Evolutionary conservation across 139 green algal genomes (phyloP).

Genomic region (Eudorina sp.): DNA sequence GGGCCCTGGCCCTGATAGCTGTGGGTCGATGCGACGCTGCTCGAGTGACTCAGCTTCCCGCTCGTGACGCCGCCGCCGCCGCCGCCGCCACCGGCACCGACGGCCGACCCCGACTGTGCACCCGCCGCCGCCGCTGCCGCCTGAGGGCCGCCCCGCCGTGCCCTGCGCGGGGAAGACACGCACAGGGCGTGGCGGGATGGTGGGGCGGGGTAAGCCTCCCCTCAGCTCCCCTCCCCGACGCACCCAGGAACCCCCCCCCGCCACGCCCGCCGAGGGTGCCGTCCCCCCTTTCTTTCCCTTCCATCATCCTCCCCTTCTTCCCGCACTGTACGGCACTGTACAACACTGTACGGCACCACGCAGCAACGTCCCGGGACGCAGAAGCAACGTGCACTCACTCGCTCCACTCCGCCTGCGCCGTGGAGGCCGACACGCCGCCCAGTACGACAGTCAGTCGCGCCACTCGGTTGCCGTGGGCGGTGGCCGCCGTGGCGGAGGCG

Average conservation of each 20-base stretch:
- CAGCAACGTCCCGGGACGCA: not conserved
- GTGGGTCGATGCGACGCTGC: not conserved
- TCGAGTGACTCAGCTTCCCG: not conserved
- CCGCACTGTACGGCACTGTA: not conserved
- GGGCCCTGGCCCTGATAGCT: not conserved
- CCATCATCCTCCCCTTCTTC: no score
- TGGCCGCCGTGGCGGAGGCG: not conserved
- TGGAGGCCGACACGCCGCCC: conserved; percentile 42
- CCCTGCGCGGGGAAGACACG: not conserved
- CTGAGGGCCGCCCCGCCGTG: not conserved
- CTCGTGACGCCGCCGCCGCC: not conserved
- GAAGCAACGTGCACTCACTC: conserved; percentile 21
- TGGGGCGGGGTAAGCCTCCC: no score
- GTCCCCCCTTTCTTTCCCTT: no score
- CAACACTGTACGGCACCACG: not conserved
- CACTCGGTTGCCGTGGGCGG: not conserved
- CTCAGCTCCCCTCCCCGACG: no score
- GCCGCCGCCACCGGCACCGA: not conserved
- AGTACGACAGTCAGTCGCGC: conserved; percentile 39
- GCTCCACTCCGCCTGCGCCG: conserved; percentile 39
- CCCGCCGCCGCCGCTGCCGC: not conserved
- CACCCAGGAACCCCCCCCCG: no score
- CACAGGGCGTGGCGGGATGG: no score
- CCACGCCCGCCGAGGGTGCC: no score
- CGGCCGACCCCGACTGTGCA: no score